Conservation (phyloP, 2,329 filamentous ascomycete species). For the Fusarium sambucinum region DNA sequence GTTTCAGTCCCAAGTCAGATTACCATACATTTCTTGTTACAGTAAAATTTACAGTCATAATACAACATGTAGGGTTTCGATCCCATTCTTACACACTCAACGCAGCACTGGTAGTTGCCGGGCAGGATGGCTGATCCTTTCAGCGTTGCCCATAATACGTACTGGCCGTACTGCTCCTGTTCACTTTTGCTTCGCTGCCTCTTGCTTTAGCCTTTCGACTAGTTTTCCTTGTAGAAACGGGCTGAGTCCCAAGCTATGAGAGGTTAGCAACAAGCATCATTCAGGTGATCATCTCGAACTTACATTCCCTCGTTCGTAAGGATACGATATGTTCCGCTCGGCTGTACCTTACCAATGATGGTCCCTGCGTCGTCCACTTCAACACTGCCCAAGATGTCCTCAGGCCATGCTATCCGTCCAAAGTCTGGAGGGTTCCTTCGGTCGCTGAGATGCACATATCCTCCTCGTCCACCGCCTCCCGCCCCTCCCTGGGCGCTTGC, state of each 20-base stretch:
- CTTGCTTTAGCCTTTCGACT: constrained; percentile 63
- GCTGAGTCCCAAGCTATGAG: constrained; percentile 49
- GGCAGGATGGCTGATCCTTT: too few relatives aligned
- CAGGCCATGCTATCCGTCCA: constrained; percentile 75
- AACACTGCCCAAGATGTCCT: constrained; percentile 77
- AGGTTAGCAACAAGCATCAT: constrained; percentile 35
- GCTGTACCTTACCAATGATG: constrained; percentile 69
- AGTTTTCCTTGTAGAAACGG: constrained; percentile 66
- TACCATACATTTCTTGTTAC: constrained; percentile 8
- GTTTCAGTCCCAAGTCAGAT: background rate
- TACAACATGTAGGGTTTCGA: constrained; percentile 7
- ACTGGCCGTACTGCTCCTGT: background rate
- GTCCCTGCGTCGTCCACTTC: constrained; percentile 70
- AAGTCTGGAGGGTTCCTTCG: constrained; percentile 73
- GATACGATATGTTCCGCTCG: constrained; percentile 72
- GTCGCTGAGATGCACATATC: constrained; percentile 75
- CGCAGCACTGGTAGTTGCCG: background rate
- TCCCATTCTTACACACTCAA: background rate
- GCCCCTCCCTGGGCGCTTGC: constrained; percentile 72
- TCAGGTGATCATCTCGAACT: constrained; percentile 53
- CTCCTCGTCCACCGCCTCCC: constrained; percentile 69
- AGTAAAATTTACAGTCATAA: constrained; percentile 20
- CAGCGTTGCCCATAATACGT: background rate
- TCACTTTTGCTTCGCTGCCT: constrained; percentile 59
- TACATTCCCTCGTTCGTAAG: constrained; percentile 76